Base-by-base conservation (phyloP, 129 eudicot species). In the Flaveria ramosissima region DNA sequence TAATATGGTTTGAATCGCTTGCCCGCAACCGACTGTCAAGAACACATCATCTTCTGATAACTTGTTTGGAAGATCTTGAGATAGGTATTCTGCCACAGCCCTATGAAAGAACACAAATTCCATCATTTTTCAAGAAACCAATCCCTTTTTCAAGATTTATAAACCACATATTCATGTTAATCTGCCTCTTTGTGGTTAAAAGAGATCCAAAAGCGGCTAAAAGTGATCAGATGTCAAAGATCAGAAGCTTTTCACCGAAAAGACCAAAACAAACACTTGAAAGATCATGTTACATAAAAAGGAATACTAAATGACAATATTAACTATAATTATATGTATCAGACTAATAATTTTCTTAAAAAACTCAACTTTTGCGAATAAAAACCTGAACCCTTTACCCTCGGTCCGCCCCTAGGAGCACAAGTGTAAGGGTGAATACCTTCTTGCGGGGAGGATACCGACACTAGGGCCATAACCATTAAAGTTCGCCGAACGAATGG, bases 51-150 rank as follows among this genome's bases (percentile, higher is more conserved):
- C 93, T 2, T 89, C 81, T 55, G 97, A 83, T 77, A 92, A 81
- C 81, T 87, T 83, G 21, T 81, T 39, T 39, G 97, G 96, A 71
- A 92, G 97, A 77, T 87, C 93, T 68, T 79, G 67, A 26, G 97
- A 92, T 7, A 92, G 89, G 84, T 89, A 79, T 30, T 87, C 88
- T 20, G 97, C 96, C 16, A 92, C 57, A 1, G 97, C 93, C 74
- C 96, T 92, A 68, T 39, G 32, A n/a, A 73, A 43, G 26, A 46
- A 60, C 30, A 63, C 6, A 75, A 50, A 63, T 10, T 51, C 23
- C 41, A 6, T 36, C 41, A 5, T 36, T 36, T 36, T 36, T 36
- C 41, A 36, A 36, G 7, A 36, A 36, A 36, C 0, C 8, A 5
- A 36, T 36, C 9, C 32, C n/a, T 30, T 53, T 32, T 13, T 65